Percentiles rank a stretch among this genome's conserved stretches.
These are phyloP conservation scores for Raffaelea albimanens DNA, from an alignment of 2,329 filamentous ascomycete species.

Conservation along the genomic window DNA sequence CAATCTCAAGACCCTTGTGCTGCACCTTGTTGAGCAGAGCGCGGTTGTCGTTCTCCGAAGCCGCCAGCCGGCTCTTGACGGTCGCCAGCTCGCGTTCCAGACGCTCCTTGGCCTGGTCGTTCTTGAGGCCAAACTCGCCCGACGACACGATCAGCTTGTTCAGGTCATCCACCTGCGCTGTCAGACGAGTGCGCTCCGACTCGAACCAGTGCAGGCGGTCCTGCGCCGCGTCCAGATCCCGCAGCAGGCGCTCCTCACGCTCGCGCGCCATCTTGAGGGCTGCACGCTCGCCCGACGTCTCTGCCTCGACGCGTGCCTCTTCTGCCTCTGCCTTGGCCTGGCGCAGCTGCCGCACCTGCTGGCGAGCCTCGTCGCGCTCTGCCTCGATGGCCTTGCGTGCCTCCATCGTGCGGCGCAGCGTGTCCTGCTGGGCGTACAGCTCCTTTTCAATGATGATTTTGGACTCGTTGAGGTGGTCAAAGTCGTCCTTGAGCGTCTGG, in stretches of 20 bases:
- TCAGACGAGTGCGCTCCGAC: slow-evolving; percentile 65
- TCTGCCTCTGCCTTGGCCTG: slow-evolving; percentile 79
- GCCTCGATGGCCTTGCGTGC: slow-evolving; percentile 70
- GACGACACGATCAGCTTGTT: slow-evolving; percentile 83
- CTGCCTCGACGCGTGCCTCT: slow-evolving; percentile 74
- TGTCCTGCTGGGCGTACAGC: slow-evolving; percentile 90
- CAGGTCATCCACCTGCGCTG: slow-evolving; percentile 72
- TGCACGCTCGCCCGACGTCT: slow-evolving; percentile 69
- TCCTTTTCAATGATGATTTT: slow-evolving; percentile 98
- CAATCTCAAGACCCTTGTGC: slow-evolving; percentile 94
- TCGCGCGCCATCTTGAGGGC: slow-evolving; percentile 72
- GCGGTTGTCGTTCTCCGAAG: slow-evolving; percentile 93
- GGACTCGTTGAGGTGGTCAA: slow-evolving; percentile 75
- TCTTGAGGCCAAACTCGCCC: slow-evolving; percentile 77
- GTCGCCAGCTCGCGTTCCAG: slow-evolving; percentile 86
- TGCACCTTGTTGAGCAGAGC: slow-evolving; percentile 94
- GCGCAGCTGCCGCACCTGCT: slow-evolving; percentile 72
- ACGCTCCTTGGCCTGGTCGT: slow-evolving; percentile 90
- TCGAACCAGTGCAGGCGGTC: slow-evolving; percentile 71
- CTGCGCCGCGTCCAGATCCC: slow-evolving; percentile 72
- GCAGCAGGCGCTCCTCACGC: slow-evolving; percentile 65
- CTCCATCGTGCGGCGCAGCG: slow-evolving; percentile 75
- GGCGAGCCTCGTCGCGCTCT: slow-evolving; percentile 81
- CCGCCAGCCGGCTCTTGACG: slow-evolving; percentile 77
- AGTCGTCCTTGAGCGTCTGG: slow-evolving; percentile 73